Base-by-base conservation (phyloP, 495 filamentous ascomycete species). In the Talaromyces nanjingensis region DNA sequence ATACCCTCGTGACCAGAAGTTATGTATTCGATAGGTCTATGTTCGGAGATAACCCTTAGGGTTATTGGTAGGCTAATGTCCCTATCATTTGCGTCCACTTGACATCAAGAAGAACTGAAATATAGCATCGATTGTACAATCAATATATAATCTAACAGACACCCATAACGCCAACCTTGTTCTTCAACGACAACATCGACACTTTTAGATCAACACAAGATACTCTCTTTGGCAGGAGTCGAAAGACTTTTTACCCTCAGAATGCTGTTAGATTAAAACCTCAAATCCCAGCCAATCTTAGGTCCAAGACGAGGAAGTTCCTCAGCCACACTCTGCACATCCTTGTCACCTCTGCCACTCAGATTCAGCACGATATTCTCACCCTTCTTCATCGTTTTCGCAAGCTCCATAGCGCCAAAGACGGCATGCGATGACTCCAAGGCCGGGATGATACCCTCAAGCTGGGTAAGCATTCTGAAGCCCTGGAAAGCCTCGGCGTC, bases 241-340 rank as follows among this genome's bases (percentile, higher is more conserved):
- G 11, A 52, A 56, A 14, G 12, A 27, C 27, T 56, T 56, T 29
- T 29, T 11, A 56, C 29, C 12, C 3, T 24, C 22, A 56, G 53
- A 16, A 12, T 45, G 11, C 20, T 45, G 11, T 16, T 6, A 12
- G 6, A 52, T 66, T 77, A 81, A 66, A 81, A 97, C 57, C 94
- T 84, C 78, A 98, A 76, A 80, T 98, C 93, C 94, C 94, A 98
- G 63, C 91, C 91, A 74, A 98, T 98, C 79, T 87, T 76, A 8
- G 96, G 96, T 0, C 94, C 94, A 64, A 98, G 70, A 64, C 79
- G 88, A 24, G 94, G 94, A 67, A 98, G 77, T 76, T 96, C 91
- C 65, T 98, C 94, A 2, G 94, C 94, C 45, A 98, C 93, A 71
- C 90, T 96, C 86, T 98, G 92, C 45, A 98, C 94, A 74, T 98